Evolutionary conservation across 495 filamentous ascomycete species (phyloP).

Genomic region (Aspergillus carlsbadensis): DNA sequence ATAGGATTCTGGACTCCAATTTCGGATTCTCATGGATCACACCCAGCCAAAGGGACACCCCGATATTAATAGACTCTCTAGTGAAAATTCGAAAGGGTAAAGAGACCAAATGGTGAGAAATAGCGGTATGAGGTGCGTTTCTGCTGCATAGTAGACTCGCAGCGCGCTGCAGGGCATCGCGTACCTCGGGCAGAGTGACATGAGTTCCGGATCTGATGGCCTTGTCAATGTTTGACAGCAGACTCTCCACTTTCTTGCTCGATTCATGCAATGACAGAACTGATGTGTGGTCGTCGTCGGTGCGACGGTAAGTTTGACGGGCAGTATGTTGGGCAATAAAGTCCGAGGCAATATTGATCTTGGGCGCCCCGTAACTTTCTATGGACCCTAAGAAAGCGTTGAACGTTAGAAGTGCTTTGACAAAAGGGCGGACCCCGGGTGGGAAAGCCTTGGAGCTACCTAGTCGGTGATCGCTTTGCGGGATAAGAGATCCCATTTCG

Average conservation of each 20-base stretch:
- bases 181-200: conserved; percentile 71
- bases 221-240: conserved; percentile 57
- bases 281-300: conserved; percentile 46
- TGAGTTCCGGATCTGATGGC: conserved; percentile 62
- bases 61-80: conserved; percentile 92
- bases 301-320: conserved; percentile 86
- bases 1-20: conserved; percentile 78
- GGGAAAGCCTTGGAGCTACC: conserved; percentile 34
- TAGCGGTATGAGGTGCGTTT: conserved; percentile 66
- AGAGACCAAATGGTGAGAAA: conserved; percentile 80
- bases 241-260: conserved; percentile 28
- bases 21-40: conserved; percentile 94
- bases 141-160: conserved; percentile 80
- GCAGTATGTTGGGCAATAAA: conserved; percentile 98
- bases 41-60: conserved; percentile 92
- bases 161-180: conserved; percentile 76
- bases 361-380: conserved; percentile 64
- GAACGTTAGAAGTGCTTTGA: neutral
- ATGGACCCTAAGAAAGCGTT: conserved; percentile 59
- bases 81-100: conserved; percentile 92
- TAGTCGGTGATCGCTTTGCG: conserved; percentile 82
- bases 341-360: conserved; percentile 87
- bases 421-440: too few species aligned
- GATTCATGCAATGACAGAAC: conserved; percentile 14
- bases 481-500: conserved; percentile 87